A percentile compares a stretch with the other conserved stretches of the same genome.
Evolutionary conservation across 495 filamentous ascomycete species (phyloP).

Genomic region (Penicillium mononematosum): DNA sequence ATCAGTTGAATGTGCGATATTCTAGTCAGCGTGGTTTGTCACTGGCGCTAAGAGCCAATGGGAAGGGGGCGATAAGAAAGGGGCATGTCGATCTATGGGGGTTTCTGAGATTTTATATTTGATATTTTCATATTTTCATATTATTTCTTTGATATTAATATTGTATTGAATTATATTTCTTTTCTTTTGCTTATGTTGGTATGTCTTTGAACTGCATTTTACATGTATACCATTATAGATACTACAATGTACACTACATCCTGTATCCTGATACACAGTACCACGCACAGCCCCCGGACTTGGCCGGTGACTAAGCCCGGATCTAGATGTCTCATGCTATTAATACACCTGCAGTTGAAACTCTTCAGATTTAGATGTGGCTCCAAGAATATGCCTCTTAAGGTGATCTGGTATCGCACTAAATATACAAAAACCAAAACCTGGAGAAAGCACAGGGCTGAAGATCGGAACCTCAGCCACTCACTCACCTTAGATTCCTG

Average conservation of each 20-base stretch:
- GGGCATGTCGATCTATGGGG: conserved; percentile 19
- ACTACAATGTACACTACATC: not conserved
- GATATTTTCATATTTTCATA: not conserved
- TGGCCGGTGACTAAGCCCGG: conserved; percentile 12
- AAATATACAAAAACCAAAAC: conserved; percentile 10
- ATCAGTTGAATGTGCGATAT: conserved; percentile 7
- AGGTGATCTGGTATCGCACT: conserved; percentile 6
- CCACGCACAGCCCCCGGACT: conserved; percentile 12
- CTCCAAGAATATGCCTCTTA: not conserved
- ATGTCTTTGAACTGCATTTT: not conserved
- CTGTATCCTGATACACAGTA: conserved; percentile 2
- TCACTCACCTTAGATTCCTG: conserved; percentile 31
- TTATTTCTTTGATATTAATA: not conserved
- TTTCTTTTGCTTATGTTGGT: not conserved
- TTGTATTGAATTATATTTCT: not conserved
- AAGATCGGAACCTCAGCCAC: conserved; percentile 31
- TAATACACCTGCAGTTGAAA: conserved; percentile 6
- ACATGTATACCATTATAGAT: not conserved
- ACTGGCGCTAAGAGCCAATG: conserved; percentile 30
- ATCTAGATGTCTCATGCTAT: conserved; percentile 14
- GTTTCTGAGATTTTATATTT: not conserved
- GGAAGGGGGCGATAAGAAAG: conserved; percentile 32
- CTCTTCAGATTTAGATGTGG: not conserved
- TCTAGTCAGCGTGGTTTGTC: conserved; percentile 44
- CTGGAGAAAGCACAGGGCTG: conserved; percentile 32